Conservation (phyloP, 2,329 filamentous ascomycete species). For the Cladosporium sp. region DNA sequence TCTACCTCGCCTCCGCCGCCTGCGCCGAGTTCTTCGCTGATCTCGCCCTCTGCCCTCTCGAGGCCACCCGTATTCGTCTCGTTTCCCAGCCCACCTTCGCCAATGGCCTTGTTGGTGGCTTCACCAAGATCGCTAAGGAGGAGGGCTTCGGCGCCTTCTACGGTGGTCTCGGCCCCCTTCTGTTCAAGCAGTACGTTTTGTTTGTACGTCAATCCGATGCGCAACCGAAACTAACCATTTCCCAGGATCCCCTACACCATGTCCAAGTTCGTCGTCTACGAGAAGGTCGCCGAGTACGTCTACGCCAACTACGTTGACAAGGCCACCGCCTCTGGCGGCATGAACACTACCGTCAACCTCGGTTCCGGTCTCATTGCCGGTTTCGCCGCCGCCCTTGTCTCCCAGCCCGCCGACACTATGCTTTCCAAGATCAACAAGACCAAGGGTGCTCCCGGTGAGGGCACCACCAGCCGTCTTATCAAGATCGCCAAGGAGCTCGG, state of each 20-base stretch:
- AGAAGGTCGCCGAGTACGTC: constrained; percentile 78
- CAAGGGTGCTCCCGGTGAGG: constrained; percentile 81
- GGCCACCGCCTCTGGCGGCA: constrained; percentile 63
- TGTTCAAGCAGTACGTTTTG: constrained; percentile 69
- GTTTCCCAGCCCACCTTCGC: constrained; percentile 85
- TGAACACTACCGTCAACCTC: constrained; percentile 80
- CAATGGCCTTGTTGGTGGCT: constrained; percentile 74
- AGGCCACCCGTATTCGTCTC: constrained; percentile 90
- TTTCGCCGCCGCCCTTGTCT: constrained; percentile 84
- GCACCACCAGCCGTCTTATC: constrained; percentile 75
- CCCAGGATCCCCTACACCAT: constrained; percentile 84
- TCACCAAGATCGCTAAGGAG: constrained; percentile 77
- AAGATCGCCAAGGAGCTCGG: constrained; percentile 89
- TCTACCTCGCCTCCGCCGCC: constrained; percentile 71
- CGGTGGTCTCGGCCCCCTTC: constrained; percentile 83
- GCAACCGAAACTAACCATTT: constrained; percentile 21
- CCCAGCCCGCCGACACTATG: constrained; percentile 91
- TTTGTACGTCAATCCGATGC: neutral
- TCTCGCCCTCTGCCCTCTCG: constrained; percentile 82
- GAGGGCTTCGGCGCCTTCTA: constrained; percentile 88
- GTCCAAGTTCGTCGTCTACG: constrained; percentile 92
- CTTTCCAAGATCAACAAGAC: constrained; percentile 96
- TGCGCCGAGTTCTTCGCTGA: constrained; percentile 68
- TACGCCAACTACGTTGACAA: constrained; percentile 68
- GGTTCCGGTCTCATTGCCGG: constrained; percentile 81